Evolutionary conservation across 306 rosid genomes (phyloP), one percentile per base, ranked within the genome.

Genomic region (Quercus berberidifolia): DNA sequence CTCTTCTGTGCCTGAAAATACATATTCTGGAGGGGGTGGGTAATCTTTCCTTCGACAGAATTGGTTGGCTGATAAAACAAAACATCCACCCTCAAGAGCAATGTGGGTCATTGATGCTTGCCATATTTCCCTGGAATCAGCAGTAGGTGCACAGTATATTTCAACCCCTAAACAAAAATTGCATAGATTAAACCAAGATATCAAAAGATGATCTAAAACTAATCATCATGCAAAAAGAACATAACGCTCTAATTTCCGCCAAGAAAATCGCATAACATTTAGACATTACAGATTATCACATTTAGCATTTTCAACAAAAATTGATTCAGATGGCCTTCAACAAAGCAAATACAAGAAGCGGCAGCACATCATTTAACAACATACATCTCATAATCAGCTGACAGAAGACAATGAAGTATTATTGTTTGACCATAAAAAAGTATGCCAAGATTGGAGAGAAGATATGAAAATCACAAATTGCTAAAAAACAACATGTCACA

Each of bases 101-200:
- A 94, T 90, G 80, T 94, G 99, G 60, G 91, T 87, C 99, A 94
- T 83, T 71, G 99, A 87, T 67, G 97, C 88, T 87, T 90, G 97
- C 99, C 97, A 94, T 65, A 85, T 71, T 25, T 89, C 91, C 83
- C 93, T 88, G 26, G 90, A 57, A 85, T 94, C 99, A 82, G 97
- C 99, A 0, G 93, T 94, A 9, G 99, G 99, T 23, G 97, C 99
- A 84, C 97, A 94, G 71, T 94, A 94, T 90, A 94, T 92, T 87
- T 94, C 97, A 74, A 94, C 82, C 21, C 97, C 99, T 94, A 60
- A 72, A 77, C 77, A 74, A 18, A 78, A 71, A 18, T 76, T 12
- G 54, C 58, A 68, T 31, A 58, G 58, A 71, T 76, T 78, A 79
- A 79, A 38, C 55, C 18, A 41, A 30, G 35, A 12, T 5, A 72